Base-by-base conservation (phyloP, 108 stramenopile species). In the Poteriospumella lacustris region DNA sequence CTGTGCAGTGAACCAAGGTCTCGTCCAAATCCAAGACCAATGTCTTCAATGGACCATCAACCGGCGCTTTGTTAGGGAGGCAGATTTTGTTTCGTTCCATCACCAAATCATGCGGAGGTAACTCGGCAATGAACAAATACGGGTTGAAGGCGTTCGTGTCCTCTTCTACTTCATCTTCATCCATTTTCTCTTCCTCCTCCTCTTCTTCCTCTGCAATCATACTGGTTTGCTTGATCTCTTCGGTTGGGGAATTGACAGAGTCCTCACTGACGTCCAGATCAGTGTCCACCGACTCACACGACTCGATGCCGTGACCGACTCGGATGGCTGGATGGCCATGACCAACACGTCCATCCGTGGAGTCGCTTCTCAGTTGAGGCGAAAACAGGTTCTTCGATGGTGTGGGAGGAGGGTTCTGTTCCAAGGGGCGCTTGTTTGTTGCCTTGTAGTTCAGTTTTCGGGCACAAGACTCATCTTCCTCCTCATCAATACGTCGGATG, bases 11-110 rank as follows among this genome's bases (percentile, higher is more conserved):
- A 69, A 99, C 93, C 56, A 99, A 84, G 52, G 96, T 97, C 84
- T 99, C 98, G 79, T 99, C 98, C 89, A 97, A 91, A 79, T 99
- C 98, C 31, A 99, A 86, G 33, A 99, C 93, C 2, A 99, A 94
- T 87, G 85, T 95, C 85, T 0, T 89, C 76, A 82, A 89, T 24
- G 91, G 89, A 76, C 91, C 90, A 87, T 87, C 89, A 60, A 78
- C 86, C 42, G 0, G 26, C 0, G n/a, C 56, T 41, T 39, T 58
- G 2, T 40, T 1, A 15, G 12, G 26, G 36, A 5, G 12, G 0
- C 5, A 43, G 33, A 36, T 26, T 1, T 70, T 29, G 52, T 26
- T 52, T 75, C 2, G 73, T 33, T 44, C 73, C 58, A n/a, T 44
- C 39, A 86, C 85, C 29, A 41, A 39, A 2, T 67, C 72, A 78